Evolutionary conservation across 2,329 filamentous ascomycete species (phyloP).

Genomic region (Cladosporium sp.): DNA sequence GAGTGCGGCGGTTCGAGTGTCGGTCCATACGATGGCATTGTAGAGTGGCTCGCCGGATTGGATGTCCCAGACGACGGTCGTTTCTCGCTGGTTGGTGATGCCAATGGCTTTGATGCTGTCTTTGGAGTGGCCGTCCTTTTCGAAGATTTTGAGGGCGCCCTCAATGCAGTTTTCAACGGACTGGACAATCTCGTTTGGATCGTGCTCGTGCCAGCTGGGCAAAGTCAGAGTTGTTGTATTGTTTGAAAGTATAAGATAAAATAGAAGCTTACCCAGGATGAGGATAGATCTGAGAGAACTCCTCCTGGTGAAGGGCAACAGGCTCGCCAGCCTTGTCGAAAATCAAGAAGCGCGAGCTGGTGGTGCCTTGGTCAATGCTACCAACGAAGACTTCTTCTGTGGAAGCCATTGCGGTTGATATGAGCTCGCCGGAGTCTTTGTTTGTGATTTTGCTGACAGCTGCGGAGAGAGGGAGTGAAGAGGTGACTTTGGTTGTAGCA

Average conservation of each 20-base stretch:
- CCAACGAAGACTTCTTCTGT: slow-evolving; percentile 68
- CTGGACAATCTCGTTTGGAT: slow-evolving; percentile 72
- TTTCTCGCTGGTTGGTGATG: slow-evolving; percentile 90
- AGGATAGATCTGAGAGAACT: slow-evolving; percentile 82
- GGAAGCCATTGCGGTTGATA: slow-evolving; percentile 24
- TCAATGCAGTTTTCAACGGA: slow-evolving; percentile 81
- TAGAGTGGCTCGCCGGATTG: slow-evolving; percentile 76
- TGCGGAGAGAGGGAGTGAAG: neutral
- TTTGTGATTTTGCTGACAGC: slow-evolving; percentile 13
- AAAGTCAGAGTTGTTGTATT: neutral
- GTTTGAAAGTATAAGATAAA: neutral
- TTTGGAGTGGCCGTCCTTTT: slow-evolving; percentile 65
- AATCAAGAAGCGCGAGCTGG: slow-evolving; percentile 85
- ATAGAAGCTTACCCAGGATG: slow-evolving; percentile 69
- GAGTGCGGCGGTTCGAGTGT: slow-evolving; percentile 74
- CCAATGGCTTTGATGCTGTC: slow-evolving; percentile 75
- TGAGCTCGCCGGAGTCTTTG: slow-evolving; percentile 2
- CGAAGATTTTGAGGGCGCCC: slow-evolving; percentile 69
- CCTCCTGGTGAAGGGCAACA: slow-evolving; percentile 80
- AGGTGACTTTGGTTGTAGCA: neutral
- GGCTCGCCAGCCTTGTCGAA: slow-evolving; percentile 79
- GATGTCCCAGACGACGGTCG: slow-evolving; percentile 80
- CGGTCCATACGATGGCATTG: slow-evolving; percentile 88
- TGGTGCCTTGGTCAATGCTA: slow-evolving; percentile 88
- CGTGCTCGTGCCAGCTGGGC: slow-evolving; percentile 82